phyloP scores from a whole-genome alignment of 2,329 filamentous ascomycete genomes.

The Penicillium frequentans region DNA sequence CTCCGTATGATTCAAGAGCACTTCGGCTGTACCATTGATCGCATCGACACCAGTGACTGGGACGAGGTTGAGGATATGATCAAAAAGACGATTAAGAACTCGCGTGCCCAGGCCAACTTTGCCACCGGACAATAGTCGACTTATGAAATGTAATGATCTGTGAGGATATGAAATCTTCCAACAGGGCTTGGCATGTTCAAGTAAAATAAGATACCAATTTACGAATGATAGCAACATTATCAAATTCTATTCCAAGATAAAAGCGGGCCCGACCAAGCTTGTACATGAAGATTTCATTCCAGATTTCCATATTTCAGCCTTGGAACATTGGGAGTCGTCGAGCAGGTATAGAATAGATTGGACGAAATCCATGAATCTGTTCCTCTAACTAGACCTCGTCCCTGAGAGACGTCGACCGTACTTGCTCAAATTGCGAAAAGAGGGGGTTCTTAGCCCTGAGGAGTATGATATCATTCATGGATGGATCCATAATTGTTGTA shows the following conservation, averaged over 20 bases:
- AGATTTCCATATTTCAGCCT: not conserved
- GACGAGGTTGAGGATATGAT: conserved; percentile 82
- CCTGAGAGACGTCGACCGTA: no score
- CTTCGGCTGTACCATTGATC: conserved; percentile 78
- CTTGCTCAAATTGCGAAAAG: no score
- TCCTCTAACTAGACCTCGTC: no score
- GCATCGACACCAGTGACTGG: conserved; percentile 85
- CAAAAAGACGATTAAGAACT: conserved; percentile 72
- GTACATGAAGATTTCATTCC: no score
- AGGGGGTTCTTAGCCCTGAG: no score
- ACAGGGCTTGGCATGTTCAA: conserved; percentile 3
- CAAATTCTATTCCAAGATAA: not conserved
- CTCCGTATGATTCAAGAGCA: conserved; percentile 76
- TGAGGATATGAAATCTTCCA: conserved; percentile 9
- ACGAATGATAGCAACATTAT: conserved; percentile 7
- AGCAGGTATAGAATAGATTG: no score
- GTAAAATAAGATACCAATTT: conserved; percentile 36
- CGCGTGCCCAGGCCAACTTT: conserved; percentile 43
- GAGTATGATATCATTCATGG: no score
- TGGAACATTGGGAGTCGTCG: no score
- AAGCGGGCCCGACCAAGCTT: not conserved
- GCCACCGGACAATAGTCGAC: not conserved
- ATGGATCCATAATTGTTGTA: no score
- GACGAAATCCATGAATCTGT: no score
- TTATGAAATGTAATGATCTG: conserved; percentile 9